Base-by-base conservation (phyloP, 352 stramenopile genomes). In the Aphanomyces euteiches region DNA sequence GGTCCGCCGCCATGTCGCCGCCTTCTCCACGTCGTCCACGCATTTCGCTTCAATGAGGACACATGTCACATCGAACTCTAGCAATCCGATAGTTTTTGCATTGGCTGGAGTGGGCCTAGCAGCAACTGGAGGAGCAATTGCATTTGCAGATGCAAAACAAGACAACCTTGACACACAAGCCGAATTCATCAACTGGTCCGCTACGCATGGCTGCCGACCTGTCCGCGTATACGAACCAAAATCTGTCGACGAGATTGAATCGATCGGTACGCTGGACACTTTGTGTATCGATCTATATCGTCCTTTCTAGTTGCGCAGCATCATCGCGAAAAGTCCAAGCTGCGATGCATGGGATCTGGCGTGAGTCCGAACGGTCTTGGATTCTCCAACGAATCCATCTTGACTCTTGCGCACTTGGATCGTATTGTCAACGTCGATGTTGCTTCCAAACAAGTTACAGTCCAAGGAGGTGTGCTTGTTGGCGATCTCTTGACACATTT, bases 351-450 rank as follows among this genome's bases (percentile, higher is more conserved):
- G 77, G 97, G 97, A 7, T 98, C 96, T 0, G 96, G 95, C 3
- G 86, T 99, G 7, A 98, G 92, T 50, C 97, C 97, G 1, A 99
- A 99, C 78, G 97, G 96, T 21, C 73, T 99, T 21, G 92, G 90
- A 2, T 97, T 99, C 75, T 89, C 82, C 12, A 78, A 69, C 59
- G 77, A 73, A 37, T 88, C 89, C 12, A 85, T 99, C 68, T 84
- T 99, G 60, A 96, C 88, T 45, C 84, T 99, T 68, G 93, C 88
- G 34, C 80, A 97, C 41, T 84, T 98, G 7, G 95, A 99, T 77
- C 83, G 89, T 47, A 83, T 99, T 39, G 57, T 98, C 10, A 72
- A 90, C 7, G 83, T 99, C 7, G 88, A 99, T 76, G 85, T 84
- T 57, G 74, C 91, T 45, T 87, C 89, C 61, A 84, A 90, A 41